Evolutionary conservation across 495 filamentous ascomycete species (phyloP).

Genomic region (Cetradonia linearis): DNA sequence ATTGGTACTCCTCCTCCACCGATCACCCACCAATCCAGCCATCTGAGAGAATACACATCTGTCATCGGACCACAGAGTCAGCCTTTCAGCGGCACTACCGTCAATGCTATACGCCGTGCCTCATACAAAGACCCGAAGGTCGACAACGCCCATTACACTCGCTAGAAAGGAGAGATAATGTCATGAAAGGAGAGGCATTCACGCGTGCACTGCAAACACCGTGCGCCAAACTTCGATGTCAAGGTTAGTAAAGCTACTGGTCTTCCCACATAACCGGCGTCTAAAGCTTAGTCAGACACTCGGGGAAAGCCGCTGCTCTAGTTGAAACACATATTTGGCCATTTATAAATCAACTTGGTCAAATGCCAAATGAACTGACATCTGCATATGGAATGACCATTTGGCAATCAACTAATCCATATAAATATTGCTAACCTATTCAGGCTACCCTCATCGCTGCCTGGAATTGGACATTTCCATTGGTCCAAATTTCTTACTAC

Average conservation of each 20-base stretch:
- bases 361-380: too few species aligned
- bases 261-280: neutral
- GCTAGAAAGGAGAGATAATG: neutral
- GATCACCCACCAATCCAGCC: neutral
- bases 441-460: too few species aligned
- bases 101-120: neutral
- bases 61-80: neutral
- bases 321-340: too few species aligned
- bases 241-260: neutral
- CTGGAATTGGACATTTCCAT: too few species aligned
- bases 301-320: neutral
- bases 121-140: neutral
- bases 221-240: neutral
- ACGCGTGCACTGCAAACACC: neutral
- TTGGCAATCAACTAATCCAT: too few species aligned
- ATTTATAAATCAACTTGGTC: too few species aligned
- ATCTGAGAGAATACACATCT: neutral
- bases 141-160: neutral
- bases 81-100: neutral
- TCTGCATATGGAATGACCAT: too few species aligned
- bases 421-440: too few species aligned
- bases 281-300: neutral
- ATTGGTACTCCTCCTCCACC: neutral
- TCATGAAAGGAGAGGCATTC: neutral
- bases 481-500: too few species aligned